These are phyloP conservation scores for Penicillium cataractarum DNA, from an alignment of 495 filamentous ascomycete genomes.

Conservation along the genomic window DNA sequence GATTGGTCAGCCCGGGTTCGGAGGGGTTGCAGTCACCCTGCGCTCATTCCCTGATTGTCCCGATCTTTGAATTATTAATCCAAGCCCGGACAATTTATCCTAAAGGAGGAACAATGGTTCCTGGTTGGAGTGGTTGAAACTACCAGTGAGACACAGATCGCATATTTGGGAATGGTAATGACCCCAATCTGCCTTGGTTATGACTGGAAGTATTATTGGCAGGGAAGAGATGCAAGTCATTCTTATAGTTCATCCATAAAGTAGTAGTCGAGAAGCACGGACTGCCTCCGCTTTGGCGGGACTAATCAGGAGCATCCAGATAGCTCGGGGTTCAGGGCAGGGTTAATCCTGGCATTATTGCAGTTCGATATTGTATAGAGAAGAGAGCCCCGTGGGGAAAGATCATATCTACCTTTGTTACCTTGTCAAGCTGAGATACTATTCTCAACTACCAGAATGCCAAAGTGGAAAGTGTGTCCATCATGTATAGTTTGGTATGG, in stretches of 20 bases:
- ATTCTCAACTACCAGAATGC: too few relatives aligned
- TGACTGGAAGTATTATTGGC: background rate
- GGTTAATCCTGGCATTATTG: background rate
- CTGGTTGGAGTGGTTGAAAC: too few relatives aligned
- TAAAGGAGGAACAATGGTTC: background rate
- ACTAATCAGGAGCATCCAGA: background rate
- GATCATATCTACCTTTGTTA: too few relatives aligned
- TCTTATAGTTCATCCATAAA: background rate
- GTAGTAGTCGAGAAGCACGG: background rate
- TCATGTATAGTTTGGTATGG: too few relatives aligned
- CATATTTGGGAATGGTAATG: background rate
- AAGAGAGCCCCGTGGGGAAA: background rate
- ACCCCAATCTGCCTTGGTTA: background rate
- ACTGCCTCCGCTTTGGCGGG: background rate
- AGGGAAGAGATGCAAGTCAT: background rate
- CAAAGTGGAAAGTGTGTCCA: too few relatives aligned
- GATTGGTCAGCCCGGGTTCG: conserved; percentile 16
- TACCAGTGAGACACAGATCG: too few relatives aligned
- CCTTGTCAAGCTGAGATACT: too few relatives aligned
- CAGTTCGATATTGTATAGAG: background rate
- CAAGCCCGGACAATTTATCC: background rate
- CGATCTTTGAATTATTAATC: conserved; percentile 14
- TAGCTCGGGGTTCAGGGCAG: background rate
- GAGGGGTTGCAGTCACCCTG: conserved; percentile 4
- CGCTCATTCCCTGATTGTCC: conserved; percentile 17